phyloP scores from a whole-genome alignment of 2,329 filamentous ascomycete genomes.

The Xylaria digitata region DNA sequence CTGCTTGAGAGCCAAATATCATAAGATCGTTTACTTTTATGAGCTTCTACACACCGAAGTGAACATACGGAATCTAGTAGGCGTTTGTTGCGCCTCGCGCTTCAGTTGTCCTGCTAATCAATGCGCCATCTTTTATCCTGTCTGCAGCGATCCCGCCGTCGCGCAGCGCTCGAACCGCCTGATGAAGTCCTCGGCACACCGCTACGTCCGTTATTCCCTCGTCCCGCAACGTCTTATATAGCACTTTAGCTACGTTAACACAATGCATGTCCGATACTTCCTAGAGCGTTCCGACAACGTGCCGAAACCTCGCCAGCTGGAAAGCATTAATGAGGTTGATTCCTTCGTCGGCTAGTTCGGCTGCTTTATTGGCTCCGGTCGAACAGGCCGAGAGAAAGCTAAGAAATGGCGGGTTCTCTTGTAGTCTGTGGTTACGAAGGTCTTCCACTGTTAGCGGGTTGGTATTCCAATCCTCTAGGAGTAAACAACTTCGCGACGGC shows the following conservation, averaged over 20 bases:
- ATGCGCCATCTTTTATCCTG: too few species aligned
- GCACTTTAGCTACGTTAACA: constrained; percentile 18
- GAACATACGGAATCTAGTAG: constrained; percentile 15
- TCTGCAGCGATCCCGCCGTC: background rate
- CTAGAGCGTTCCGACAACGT: constrained; percentile 54
- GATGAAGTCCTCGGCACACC: constrained; percentile 28
- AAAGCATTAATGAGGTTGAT: constrained; percentile 54
- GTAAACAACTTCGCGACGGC: constrained; percentile 49
- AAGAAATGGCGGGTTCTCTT: constrained; percentile 29
- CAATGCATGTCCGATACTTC: constrained; percentile 9
- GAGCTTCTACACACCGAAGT: constrained; percentile 21
- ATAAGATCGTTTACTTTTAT: constrained; percentile 18
- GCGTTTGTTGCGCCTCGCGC: constrained; percentile 1
- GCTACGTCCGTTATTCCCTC: constrained; percentile 24
- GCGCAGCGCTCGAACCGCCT: constrained; percentile 20
- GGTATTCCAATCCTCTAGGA: background rate
- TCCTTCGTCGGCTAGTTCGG: constrained; percentile 51
- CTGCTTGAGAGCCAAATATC: too few species aligned
- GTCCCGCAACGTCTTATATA: constrained; percentile 24
- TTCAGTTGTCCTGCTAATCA: background rate
- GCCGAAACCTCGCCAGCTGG: constrained; percentile 55
- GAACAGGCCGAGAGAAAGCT: constrained; percentile 55
- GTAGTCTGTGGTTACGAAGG: background rate
- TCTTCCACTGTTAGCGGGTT: background rate
- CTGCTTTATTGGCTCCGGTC: constrained; percentile 43